phyloP scores from a whole-genome alignment of 257 asterid species.

The Penstemon eatonii region DNA sequence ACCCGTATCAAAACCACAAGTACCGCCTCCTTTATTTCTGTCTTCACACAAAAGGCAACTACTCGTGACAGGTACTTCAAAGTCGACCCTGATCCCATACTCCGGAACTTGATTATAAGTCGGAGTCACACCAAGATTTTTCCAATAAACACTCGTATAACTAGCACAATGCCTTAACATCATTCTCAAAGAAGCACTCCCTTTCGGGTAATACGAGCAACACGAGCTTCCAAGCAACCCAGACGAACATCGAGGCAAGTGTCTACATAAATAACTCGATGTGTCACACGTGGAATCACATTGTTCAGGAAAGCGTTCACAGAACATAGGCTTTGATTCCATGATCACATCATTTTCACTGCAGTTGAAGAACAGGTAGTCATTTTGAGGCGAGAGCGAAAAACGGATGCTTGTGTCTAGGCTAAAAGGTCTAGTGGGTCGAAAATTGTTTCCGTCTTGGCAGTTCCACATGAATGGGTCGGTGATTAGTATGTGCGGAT shows the following conservation, averaged over 20 bases:
- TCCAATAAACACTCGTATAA: slow-evolving; percentile 80
- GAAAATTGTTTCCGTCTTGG: slow-evolving; percentile 53
- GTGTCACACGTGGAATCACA: slow-evolving; percentile 93
- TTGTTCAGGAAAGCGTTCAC: slow-evolving; percentile 82
- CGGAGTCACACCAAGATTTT: slow-evolving; percentile 62
- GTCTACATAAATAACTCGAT: slow-evolving; percentile 75
- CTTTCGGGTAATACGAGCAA: slow-evolving; percentile 85
- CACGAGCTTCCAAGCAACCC: slow-evolving; percentile 55
- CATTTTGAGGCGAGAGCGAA: slow-evolving; percentile 65
- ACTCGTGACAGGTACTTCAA: slow-evolving; percentile 76
- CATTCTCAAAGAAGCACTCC: slow-evolving; percentile 78
- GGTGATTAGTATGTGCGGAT: slow-evolving; percentile 68
- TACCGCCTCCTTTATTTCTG: slow-evolving; percentile 56
- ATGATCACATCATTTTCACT: slow-evolving; percentile 65
- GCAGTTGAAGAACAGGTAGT: slow-evolving; percentile 89
- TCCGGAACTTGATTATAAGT: slow-evolving; percentile 69
- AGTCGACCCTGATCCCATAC: slow-evolving; percentile 84
- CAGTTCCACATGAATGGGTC: slow-evolving; percentile 90
- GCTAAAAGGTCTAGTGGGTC: slow-evolving; percentile 77
- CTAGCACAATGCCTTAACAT: slow-evolving; percentile 74
- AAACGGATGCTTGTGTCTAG: slow-evolving; percentile 82
- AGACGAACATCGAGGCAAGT: slow-evolving; percentile 61
- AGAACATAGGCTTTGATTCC: slow-evolving; percentile 70
- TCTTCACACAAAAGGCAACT: slow-evolving; percentile 71
- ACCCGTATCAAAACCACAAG: slow-evolving; percentile 68